phyloP scores from a whole-genome alignment of 2,329 filamentous ascomycete genomes.

The Paracoccidioides brasiliensis region DNA sequence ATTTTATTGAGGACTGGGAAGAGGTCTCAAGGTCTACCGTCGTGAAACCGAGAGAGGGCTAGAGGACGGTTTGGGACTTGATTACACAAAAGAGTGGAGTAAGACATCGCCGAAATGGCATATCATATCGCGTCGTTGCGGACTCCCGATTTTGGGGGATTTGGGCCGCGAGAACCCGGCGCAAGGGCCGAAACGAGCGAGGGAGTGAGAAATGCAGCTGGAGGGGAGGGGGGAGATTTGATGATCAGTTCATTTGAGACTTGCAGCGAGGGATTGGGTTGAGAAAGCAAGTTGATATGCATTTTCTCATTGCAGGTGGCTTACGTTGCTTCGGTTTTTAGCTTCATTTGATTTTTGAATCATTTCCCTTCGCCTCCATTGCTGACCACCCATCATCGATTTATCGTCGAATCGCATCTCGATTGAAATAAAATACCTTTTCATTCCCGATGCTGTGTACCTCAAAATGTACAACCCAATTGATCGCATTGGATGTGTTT shows the following conservation, averaged over 20 bases:
- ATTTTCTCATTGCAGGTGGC: not conserved
- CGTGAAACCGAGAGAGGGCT: constrained; percentile 1
- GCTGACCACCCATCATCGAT: not conserved
- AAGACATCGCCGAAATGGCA: not conserved
- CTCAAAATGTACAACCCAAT: not conserved
- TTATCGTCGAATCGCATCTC: not conserved
- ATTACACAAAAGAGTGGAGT: constrained; percentile 4
- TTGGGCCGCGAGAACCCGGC: not conserved
- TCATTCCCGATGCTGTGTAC: not conserved
- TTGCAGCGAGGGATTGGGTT: not conserved
- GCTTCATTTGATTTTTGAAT: not conserved
- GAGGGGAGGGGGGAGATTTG: not conserved
- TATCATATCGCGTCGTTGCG: not conserved
- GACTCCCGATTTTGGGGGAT: not conserved
- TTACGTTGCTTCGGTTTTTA: not conserved
- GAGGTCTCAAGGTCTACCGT: not conserved
- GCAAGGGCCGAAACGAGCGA: not conserved
- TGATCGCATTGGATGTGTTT: constrained; percentile 4
- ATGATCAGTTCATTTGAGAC: not conserved
- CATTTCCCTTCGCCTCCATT: not conserved
- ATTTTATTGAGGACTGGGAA: not conserved
- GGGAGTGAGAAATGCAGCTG: not conserved
- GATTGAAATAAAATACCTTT: not conserved
- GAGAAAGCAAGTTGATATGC: not conserved
- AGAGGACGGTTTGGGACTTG: not conserved